These are phyloP conservation scores for Sorghum bicolor DNA, from an alignment of 176 grass and related monocot genomes.

Conservation along the genomic window DNA sequence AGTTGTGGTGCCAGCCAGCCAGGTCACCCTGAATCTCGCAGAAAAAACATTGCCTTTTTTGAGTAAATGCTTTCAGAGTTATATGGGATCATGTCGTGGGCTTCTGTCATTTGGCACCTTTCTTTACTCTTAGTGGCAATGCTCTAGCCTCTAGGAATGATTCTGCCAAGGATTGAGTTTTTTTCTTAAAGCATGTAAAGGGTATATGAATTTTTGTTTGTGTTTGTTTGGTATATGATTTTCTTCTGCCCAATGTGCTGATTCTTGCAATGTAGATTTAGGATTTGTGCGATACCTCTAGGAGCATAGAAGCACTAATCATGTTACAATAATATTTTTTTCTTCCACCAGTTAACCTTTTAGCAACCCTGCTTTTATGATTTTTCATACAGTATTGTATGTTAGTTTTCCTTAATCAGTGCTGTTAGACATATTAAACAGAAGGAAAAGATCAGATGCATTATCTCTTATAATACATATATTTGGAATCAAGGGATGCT, in stretches of 20 bases:
- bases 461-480: slow-evolving; percentile 56
- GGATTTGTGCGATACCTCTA: not conserved
- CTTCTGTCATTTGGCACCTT: not conserved
- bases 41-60: not conserved
- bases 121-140: not conserved
- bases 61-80: not conserved
- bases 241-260: not conserved
- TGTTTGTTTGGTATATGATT: not conserved
- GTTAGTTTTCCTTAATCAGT: slow-evolving; percentile 31
- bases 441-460: slow-evolving; percentile 42
- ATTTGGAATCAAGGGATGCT: slow-evolving; percentile 51
- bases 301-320: not conserved
- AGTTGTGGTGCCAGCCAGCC: not conserved
- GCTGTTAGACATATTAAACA: slow-evolving; percentile 49
- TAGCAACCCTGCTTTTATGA: not conserved
- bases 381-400: slow-evolving; percentile 20
- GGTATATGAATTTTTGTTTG: not conserved
- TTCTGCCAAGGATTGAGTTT: not conserved
- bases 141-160: not conserved
- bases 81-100: not conserved
- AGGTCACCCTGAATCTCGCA: not conserved
- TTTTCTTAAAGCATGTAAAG: not conserved
- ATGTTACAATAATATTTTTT: not conserved
- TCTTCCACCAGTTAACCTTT: not conserved
- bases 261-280: not conserved